Base-by-base conservation (phyloP, 2,329 filamentous ascomycete genomes). In the Ophiostoma australiae region DNA sequence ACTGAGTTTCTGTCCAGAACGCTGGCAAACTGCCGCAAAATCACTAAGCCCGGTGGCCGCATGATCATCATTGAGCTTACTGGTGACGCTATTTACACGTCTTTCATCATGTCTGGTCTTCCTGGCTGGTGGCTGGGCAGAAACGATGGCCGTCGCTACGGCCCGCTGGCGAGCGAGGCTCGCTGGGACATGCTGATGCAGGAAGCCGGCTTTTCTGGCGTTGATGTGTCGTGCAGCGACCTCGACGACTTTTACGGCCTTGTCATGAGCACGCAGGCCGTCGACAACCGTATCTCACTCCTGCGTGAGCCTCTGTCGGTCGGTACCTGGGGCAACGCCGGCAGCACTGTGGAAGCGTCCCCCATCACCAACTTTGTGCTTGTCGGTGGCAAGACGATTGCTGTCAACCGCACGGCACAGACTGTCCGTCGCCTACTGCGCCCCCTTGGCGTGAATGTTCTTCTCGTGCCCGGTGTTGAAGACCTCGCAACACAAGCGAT, bases 11-110 rank as follows among this genome's bases (percentile, higher is more conserved):
- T 81, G 68, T 66, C 77, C 65, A 31, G 76, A 37, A 77, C 78
- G 33, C 70, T 79, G 77, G 31, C 70, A 7, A 78, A 81, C 70
- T 76, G 79, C 3, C 76, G 80, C 33, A 75, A 73, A 15, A 73
- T 82, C 10, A 72, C 81, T 0, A 79, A 77, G 17, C 79, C 82
- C 0, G 81, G 79, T 3, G 83, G 83, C 0, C 79, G 80, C 66
- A 75, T 85, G 35, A 75, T 78, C 15, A 75, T 74, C 44, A 70
- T 70, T 23, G 73, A 74, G 55, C 27, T 74, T 15, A 70, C 72
- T 5, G 66, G 69, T n/a, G 69, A 72, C n/a, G 68, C 69, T 8
- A 48, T 73, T 31, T 68, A 71, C 70, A 71, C 69, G 1, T 67
- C 69, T 3, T 70, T 71, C n/a, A 70, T 71, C 63, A 70, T 75